Conservation (phyloP, 345 rosid genomes). For the Eutrema heterophyllum region DNA sequence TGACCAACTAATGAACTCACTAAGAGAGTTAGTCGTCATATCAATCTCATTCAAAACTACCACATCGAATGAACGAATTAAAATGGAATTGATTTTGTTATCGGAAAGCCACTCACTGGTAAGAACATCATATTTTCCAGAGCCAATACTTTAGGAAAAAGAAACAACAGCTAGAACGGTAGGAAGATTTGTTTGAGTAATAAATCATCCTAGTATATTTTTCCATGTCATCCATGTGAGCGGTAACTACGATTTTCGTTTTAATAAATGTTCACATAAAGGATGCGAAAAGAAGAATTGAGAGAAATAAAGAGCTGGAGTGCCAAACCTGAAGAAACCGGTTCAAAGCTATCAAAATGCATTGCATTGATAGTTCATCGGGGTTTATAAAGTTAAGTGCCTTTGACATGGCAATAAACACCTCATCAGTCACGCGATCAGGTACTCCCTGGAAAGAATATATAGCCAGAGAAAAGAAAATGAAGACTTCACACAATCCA, state of each 20-base stretch:
- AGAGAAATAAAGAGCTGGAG: neutral
- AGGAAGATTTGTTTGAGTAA: no score
- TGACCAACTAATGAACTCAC: neutral
- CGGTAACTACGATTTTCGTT: no score
- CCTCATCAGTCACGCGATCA: constrained; percentile 88
- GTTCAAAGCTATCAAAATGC: constrained; percentile 86
- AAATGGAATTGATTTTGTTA: no score
- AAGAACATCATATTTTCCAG: no score
- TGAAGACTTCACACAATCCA: neutral
- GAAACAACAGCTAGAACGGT: no score
- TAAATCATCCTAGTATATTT: no score
- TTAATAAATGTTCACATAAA: neutral
- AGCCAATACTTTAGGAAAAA: no score
- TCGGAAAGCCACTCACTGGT: no score
- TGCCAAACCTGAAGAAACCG: constrained; percentile 83
- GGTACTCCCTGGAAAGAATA: constrained; percentile 60
- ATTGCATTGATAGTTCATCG: constrained; percentile 94
- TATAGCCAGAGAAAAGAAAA: neutral
- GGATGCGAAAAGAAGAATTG: neutral
- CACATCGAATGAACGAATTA: no score
- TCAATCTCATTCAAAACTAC: no score
- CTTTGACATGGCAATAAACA: constrained; percentile 98
- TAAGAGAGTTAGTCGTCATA: no score
- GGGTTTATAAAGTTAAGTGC: constrained; percentile 93
- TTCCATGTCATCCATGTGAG: no score